These are phyloP conservation scores for Mortierella sp. DNA, from an alignment of 371 early-diverging fungal species.

Conservation along the genomic window DNA sequence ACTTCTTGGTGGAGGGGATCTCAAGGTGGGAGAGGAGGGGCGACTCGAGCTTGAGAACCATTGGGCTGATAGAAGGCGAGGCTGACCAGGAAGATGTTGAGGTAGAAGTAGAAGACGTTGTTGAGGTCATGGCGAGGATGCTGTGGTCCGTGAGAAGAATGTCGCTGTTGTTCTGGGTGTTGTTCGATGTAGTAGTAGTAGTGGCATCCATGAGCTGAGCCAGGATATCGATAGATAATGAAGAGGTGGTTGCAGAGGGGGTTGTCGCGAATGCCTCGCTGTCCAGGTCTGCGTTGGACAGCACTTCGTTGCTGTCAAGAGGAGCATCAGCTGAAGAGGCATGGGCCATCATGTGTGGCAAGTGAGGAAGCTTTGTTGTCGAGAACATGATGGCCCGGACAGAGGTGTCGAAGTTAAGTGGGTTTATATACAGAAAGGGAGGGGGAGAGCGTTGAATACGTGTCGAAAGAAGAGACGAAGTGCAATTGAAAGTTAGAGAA, in stretches of 20 bases:
- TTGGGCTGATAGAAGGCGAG: slow-evolving; percentile 48
- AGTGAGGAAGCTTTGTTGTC: slow-evolving; percentile 38
- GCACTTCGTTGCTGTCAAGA: slow-evolving; percentile 58
- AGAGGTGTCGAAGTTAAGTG: slow-evolving; percentile 31
- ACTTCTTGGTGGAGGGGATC: slow-evolving; percentile 15
- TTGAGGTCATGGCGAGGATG: slow-evolving; percentile 37
- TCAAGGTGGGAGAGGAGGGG: slow-evolving; percentile 29
- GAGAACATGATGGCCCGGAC: slow-evolving; percentile 62
- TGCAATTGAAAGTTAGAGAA: neutral
- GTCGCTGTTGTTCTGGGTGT: slow-evolving; percentile 15
- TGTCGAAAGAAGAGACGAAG: slow-evolving; percentile 26
- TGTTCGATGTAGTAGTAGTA: neutral
- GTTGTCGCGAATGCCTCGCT: slow-evolving; percentile 59
- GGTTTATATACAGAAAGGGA: slow-evolving; percentile 42
- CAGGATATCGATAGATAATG: slow-evolving; percentile 39
- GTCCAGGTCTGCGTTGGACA: slow-evolving; percentile 60
- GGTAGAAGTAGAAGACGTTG: slow-evolving; percentile 25
- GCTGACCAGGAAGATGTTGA: slow-evolving; percentile 14
- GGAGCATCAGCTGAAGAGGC: slow-evolving; percentile 61
- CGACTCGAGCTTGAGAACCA: slow-evolving; percentile 55
- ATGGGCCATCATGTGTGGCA: slow-evolving; percentile 60
- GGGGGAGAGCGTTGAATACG: slow-evolving; percentile 16
- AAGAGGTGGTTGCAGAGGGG: slow-evolving; percentile 52
- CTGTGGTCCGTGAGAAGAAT: slow-evolving; percentile 45
- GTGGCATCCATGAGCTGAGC: slow-evolving; percentile 38